Evolutionary conservation across 257 asterid genomes (phyloP).

Genomic region (Lycium ferocissimum): DNA sequence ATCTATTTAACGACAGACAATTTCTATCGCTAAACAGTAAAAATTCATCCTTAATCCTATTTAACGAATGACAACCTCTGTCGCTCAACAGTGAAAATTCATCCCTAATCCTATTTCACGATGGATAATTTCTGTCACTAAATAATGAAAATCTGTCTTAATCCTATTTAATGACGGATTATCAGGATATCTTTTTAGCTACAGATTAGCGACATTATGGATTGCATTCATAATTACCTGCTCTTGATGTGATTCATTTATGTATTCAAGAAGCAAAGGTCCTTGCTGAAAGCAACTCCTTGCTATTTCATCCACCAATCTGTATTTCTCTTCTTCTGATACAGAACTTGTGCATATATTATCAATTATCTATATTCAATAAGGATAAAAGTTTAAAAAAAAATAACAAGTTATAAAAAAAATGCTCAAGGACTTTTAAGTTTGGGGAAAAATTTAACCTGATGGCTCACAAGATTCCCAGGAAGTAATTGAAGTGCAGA

Average conservation of each 20-base stretch:
- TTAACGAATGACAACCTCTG: background rate
- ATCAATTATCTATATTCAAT: conserved; percentile 56
- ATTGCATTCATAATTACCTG: conserved; percentile 30
- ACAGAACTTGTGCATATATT: conserved; percentile 44
- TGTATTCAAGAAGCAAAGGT: conserved; percentile 63
- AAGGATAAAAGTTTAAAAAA: background rate
- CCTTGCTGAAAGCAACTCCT: conserved; percentile 46
- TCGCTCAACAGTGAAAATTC: background rate
- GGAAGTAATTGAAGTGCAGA: conserved; percentile 66
- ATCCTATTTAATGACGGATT: background rate
- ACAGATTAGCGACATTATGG: background rate
- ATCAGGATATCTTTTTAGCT: background rate
- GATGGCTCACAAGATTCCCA: conserved; percentile 69
- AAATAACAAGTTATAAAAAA: background rate
- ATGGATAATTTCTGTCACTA: no score
- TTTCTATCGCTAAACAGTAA: background rate
- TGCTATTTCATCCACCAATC: conserved; percentile 61
- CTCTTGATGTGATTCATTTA: conserved; percentile 41
- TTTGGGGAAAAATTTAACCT: conserved; percentile 42
- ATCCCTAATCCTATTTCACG: background rate
- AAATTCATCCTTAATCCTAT: no score
- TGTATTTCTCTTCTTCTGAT: conserved; percentile 63
- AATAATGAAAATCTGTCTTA: background rate
- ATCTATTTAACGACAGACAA: background rate
- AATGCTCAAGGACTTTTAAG: background rate